A percentile compares a stretch with the other conserved stretches of the same genome.
These are phyloP conservation scores for Sporothrix phasma DNA, from an alignment of 2,329 filamentous ascomycete genomes.

Conservation along the genomic window DNA sequence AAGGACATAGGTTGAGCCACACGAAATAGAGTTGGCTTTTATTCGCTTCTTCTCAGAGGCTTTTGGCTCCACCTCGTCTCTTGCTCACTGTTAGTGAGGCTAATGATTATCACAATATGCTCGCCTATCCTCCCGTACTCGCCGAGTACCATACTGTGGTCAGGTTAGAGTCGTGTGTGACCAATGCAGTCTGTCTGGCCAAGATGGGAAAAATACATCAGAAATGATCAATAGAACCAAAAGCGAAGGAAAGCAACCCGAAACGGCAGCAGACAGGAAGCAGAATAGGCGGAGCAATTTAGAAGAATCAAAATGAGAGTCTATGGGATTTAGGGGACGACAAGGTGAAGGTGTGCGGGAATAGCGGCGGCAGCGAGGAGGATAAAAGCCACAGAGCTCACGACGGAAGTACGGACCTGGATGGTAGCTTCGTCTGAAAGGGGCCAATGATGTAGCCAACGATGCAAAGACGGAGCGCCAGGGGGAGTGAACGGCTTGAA, in stretches of 20 bases:
- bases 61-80: not conserved
- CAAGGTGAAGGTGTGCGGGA: not conserved
- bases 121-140: not conserved
- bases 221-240: not conserved
- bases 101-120: constrained; percentile 1
- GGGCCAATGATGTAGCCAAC: not conserved
- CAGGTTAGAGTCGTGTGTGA: not conserved
- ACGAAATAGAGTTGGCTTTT: no score
- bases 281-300: not conserved
- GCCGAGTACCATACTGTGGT: not conserved
- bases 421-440: constrained; percentile 4
- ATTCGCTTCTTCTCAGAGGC: not conserved
- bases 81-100: not conserved
- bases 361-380: not conserved
- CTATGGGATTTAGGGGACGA: not conserved
- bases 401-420: not conserved
- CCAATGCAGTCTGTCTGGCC: not conserved
- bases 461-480: not conserved
- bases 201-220: not conserved
- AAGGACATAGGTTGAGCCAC: no score
- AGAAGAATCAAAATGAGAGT: not conserved
- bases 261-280: constrained; percentile 2
- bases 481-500: not conserved
- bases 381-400: not conserved
- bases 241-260: not conserved